Evolutionary conservation across 306 rosid species (phyloP), one percentile per base, ranked within the genome.

Genomic region (Trichosanthes cucumerina): DNA sequence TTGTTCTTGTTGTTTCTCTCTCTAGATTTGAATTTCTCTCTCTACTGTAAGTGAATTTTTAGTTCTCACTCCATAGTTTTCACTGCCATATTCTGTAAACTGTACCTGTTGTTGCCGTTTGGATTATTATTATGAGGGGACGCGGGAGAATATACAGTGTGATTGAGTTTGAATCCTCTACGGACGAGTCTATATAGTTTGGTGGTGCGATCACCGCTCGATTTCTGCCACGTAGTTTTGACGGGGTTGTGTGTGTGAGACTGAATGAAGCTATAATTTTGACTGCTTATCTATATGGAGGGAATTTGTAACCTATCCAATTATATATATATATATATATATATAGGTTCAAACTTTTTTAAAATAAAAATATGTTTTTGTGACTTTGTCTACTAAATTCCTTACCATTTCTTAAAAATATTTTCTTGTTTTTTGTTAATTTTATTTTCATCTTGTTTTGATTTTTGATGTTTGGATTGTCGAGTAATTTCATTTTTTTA

Each of bases 1-100:
- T 65, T 70, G 38, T 16, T 66, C 36, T 79, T 68, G 60, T 41
- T 80, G 24, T 73, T 9, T 81, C 43, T 70, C 74, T 74, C 49
- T 38, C 47, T 78, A 57, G 10, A 68, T 46, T 64, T 10, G 46
- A 62, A 36, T 21, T 43, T 70, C 36, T 70, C 76, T 41, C 56
- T 70, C 76, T 70, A n/a, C 11, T 21, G 11, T 70, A 26, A 72
- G 9, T 63, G 24, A 23, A 26, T 26, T 70, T 70, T 68, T 23
- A 15, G 3, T 10, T 21, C 64, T 71, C 39, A 73, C 57, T 46
- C 57, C 56, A 69, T 43, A 0, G 53, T 43, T 63, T 41, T 19
- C 75, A 21, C 57, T 23, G 77, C 58, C 41, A 50, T 28, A 6
- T 70, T 69, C 33, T 41, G 75, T 68, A 43, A n/a, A 8, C 36